Evolutionary conservation across 441 rosid genomes (phyloP).

Genomic region (Mallotus japonicus): DNA sequence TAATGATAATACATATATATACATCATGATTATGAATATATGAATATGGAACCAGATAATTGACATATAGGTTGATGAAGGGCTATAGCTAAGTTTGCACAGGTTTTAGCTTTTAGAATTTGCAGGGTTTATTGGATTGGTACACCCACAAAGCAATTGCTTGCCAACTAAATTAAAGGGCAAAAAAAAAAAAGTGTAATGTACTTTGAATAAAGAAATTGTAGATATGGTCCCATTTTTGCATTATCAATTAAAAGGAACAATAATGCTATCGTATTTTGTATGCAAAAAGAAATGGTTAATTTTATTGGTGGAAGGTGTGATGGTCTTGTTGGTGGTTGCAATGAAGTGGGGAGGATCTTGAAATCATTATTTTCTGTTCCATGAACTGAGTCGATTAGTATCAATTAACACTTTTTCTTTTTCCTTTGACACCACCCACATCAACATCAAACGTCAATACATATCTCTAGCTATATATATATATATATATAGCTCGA

Average conservation of each 20-base stretch:
- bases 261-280: slow-evolving; percentile 20
- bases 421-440: too few species aligned
- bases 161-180: slow-evolving; percentile 17
- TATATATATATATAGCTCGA: background rate
- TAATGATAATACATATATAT: background rate
- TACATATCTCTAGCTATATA: too few species aligned
- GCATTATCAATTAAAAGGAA: slow-evolving; percentile 15
- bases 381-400: slow-evolving; percentile 22
- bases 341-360: slow-evolving; percentile 37
- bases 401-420: background rate
- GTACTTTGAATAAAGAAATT: slow-evolving; percentile 30
- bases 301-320: slow-evolving; percentile 30
- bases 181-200: background rate
- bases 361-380: slow-evolving; percentile 28
- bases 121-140: slow-evolving; percentile 13
- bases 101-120: slow-evolving; percentile 17
- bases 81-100: background rate
- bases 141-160: background rate
- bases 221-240: slow-evolving; percentile 34
- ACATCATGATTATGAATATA: background rate
- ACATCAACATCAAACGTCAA: too few species aligned
- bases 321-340: slow-evolving; percentile 34
- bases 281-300: slow-evolving; percentile 30
- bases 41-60: background rate
- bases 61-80: background rate